A percentile compares a stretch with the other conserved stretches of the same genome.
phyloP scores from a whole-genome alignment of 2,329 filamentous ascomycete species.

The Microcera coccophila region DNA sequence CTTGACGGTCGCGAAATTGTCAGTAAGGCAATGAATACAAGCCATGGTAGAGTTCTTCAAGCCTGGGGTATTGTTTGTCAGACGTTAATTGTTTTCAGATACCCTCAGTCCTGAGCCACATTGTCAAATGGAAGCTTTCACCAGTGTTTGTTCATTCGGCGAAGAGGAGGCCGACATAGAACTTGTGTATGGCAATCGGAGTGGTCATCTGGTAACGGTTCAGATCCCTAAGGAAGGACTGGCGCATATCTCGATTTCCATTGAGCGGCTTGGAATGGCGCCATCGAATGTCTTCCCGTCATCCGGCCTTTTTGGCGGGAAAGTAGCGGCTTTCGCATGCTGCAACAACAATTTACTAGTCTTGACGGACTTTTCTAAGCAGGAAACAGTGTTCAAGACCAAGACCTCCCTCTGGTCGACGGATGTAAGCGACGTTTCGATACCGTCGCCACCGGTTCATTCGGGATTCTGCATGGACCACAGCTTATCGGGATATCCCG shows the following conservation, averaged over 20 bases:
- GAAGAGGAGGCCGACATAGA: constrained; percentile 26
- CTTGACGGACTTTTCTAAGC: constrained; percentile 36
- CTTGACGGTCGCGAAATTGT: constrained; percentile 22
- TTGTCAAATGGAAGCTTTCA: constrained; percentile 40
- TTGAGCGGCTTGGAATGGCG: constrained; percentile 35
- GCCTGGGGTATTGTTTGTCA: background rate
- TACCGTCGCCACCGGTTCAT: constrained; percentile 46
- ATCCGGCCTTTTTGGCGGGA: constrained; percentile 21
- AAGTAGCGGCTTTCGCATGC: constrained; percentile 39
- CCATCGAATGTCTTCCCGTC: constrained; percentile 34
- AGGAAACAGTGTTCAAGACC: constrained; percentile 31
- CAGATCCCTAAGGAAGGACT: constrained; percentile 17
- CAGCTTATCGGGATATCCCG: constrained; percentile 36
- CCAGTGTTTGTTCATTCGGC: constrained; percentile 39
- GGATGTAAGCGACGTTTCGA: constrained; percentile 44
- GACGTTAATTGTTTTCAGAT: constrained; percentile 9
- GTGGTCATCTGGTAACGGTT: constrained; percentile 48
- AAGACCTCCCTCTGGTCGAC: constrained; percentile 50
- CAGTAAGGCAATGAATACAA: constrained; percentile 9
- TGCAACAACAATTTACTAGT: constrained; percentile 48
- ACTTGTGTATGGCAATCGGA: constrained; percentile 47
- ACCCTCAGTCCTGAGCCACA: background rate
- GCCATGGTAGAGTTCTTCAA: too few species aligned
- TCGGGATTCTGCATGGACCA: constrained; percentile 42
- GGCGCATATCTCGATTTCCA: constrained; percentile 24